These are phyloP conservation scores for Epicoccum sorghinum DNA, from an alignment of 2,329 filamentous ascomycete species.

Conservation along the genomic window DNA sequence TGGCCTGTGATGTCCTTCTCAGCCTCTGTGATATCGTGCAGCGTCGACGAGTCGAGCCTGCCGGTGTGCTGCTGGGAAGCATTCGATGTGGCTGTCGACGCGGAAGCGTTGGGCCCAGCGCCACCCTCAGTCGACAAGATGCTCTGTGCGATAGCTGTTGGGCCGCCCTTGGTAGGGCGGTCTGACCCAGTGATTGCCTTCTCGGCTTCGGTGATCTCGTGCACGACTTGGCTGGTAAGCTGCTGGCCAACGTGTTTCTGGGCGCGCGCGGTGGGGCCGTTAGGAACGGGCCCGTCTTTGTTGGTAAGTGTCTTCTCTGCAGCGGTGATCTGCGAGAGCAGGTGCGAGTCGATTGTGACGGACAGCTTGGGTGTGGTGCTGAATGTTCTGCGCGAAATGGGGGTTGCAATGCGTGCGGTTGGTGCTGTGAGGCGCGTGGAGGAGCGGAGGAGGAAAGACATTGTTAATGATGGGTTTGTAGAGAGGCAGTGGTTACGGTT, in stretches of 20 bases:
- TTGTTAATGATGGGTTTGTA: neutral
- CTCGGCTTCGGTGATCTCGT: slow-evolving; percentile 52
- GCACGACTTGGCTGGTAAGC: slow-evolving; percentile 44
- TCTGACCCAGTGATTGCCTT: slow-evolving; percentile 48
- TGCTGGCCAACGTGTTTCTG: slow-evolving; percentile 45
- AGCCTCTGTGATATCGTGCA: slow-evolving; percentile 38
- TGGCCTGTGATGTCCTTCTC: slow-evolving; percentile 38
- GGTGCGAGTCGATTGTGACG: slow-evolving; percentile 43
- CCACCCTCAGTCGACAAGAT: slow-evolving; percentile 5
- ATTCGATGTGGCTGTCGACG: slow-evolving; percentile 2
- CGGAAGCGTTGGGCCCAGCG: neutral
- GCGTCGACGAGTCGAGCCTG: slow-evolving; percentile 32
- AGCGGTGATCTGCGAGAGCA: slow-evolving; percentile 50
- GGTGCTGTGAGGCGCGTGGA: slow-evolving; percentile 13
- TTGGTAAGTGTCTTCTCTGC: slow-evolving; percentile 51
- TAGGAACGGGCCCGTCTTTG: slow-evolving; percentile 40
- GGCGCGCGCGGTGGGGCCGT: slow-evolving; percentile 51
- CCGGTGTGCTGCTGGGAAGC: slow-evolving; percentile 21
- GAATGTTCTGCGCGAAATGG: slow-evolving; percentile 17
- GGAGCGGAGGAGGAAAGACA: slow-evolving; percentile 24
- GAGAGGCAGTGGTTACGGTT: neutral
- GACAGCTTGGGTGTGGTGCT: slow-evolving; percentile 23
- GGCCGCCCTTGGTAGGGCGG: slow-evolving; percentile 44
- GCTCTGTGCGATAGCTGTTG: slow-evolving; percentile 48
- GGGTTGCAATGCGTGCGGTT: slow-evolving; percentile 15